Conservation (phyloP, 108 stramenopile genomes). For the Cyclostephanos tholiformis region DNA sequence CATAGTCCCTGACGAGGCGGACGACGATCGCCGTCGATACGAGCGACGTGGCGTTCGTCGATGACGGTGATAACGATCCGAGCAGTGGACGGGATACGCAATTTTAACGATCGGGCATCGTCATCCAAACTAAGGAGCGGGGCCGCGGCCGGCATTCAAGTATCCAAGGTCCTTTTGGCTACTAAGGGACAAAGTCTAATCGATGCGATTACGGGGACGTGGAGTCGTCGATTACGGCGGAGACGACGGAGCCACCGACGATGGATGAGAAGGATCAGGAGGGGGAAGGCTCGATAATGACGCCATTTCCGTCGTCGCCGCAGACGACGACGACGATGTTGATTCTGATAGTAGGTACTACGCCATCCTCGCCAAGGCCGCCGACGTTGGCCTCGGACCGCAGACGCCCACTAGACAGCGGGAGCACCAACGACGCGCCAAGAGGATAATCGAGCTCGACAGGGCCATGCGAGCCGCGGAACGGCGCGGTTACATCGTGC, state of each 20-base stretch:
- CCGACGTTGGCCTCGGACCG: slow-evolving; percentile 60
- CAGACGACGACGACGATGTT: neutral
- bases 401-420: slow-evolving; percentile 51
- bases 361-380: slow-evolving; percentile 40
- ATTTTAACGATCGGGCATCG: neutral
- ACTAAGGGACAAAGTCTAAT: slow-evolving; percentile 12
- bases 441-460: slow-evolving; percentile 54
- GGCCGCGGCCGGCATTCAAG: slow-evolving; percentile 43
- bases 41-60: neutral
- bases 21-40: neutral
- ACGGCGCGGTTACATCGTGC: slow-evolving; percentile 36
- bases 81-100: neutral
- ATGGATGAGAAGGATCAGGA: neutral
- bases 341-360: slow-evolving; percentile 13
- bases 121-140: slow-evolving; percentile 47
- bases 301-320: too few relatives aligned
- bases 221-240: too few relatives aligned
- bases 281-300: neutral
- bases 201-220: neutral
- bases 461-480: slow-evolving; percentile 38
- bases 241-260: neutral
- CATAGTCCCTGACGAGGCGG: slow-evolving; percentile 41
- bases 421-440: slow-evolving; percentile 48
- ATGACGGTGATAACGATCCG: neutral
- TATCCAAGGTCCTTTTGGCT: slow-evolving; percentile 55